Base-by-base conservation (phyloP, 2,329 filamentous ascomycete species). In the Clonostachys solani region DNA sequence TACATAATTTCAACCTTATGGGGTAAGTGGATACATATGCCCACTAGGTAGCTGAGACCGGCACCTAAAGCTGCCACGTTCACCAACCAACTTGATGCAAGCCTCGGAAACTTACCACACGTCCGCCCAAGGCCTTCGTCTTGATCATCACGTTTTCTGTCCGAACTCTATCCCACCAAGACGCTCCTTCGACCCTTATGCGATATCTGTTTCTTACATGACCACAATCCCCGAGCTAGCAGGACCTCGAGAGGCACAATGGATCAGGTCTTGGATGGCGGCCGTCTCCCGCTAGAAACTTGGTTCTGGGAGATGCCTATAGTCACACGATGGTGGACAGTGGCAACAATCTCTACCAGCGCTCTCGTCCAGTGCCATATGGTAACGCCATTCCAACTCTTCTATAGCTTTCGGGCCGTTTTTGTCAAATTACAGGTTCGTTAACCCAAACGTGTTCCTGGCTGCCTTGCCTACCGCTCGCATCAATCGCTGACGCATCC, bases 291-390 rank as follows among this genome's bases (percentile, higher is more conserved):
- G 40, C 78, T 99, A 8, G 94, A 97, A 69, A 87, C 92, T 56
- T 99, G 94, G 94, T 97, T 96, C 69, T 96, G 90, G 79, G 94
- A 99, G 67, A 96, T 96, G 87, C 94, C 94, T 5, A 83, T 94
- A 23, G 95, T 92, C 68, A 99, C 94, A 36, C 78, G 94, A 51
- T 95, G 89, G 86, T 99, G 94, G 94, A 97, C 94, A 18, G 92
- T 90, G 19, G 91, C 92, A 5, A 95, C 92, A 0, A 84, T 97
- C 40, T 74, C 90, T 49, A 94, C 87, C 12, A 95, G 91, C 56
- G 83, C 91, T 15, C 73, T 97, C 56, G 91, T 97, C 6, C 94
- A 97, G 68, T 97, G 91, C 69, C 84, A 95, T 60, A 85, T 97
- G 64, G 74, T 97, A 53, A 94, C 88, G 13, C 90, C 92, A 9